Percentiles rank a stretch among this genome's conserved stretches.
Evolutionary conservation across 768 basidiomycete species (phyloP).

Genomic region (Collybia sordida): DNA sequence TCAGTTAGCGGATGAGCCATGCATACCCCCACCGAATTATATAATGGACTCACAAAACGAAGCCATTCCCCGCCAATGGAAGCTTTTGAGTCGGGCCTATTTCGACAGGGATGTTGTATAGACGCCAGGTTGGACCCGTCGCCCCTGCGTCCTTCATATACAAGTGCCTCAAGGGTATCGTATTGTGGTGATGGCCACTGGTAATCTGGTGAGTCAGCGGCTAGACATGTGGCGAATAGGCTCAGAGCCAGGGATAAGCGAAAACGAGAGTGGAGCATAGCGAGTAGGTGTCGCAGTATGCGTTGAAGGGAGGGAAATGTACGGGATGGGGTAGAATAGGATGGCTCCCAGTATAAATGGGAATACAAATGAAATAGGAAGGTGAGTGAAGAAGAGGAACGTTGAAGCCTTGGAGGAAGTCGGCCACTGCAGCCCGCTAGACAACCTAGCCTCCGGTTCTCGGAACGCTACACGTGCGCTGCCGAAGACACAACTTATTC

Average conservation of each 20-base stretch:
- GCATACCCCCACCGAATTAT: not conserved
- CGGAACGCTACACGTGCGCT: no score
- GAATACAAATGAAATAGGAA: no score
- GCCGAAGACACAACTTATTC: no score
- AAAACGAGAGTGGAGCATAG: constrained; percentile 21
- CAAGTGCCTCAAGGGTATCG: constrained; percentile 32
- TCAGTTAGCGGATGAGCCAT: not conserved
- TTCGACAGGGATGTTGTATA: constrained; percentile 27
- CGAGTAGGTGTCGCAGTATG: constrained; percentile 4
- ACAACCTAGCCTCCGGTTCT: no score
- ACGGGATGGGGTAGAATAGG: not conserved
- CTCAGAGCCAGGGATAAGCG: constrained; percentile 11
- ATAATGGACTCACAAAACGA: constrained; percentile 28
- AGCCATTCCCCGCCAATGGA: constrained; percentile 41
- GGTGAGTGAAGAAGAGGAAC: no score
- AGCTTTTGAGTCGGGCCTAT: constrained; percentile 24
- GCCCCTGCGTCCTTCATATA: constrained; percentile 33
- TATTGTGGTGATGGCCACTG: constrained; percentile 35
- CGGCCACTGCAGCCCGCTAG: no score
- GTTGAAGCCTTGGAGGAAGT: no score
- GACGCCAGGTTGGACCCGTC: constrained; percentile 30
- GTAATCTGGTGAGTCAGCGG: constrained; percentile 13
- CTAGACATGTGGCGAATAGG: constrained; percentile 16
- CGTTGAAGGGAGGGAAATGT: constrained; percentile 3
- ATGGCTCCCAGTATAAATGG: not conserved